These are phyloP conservation scores for Suillus brevipes DNA, from an alignment of 768 basidiomycete species.

Conservation along the genomic window DNA sequence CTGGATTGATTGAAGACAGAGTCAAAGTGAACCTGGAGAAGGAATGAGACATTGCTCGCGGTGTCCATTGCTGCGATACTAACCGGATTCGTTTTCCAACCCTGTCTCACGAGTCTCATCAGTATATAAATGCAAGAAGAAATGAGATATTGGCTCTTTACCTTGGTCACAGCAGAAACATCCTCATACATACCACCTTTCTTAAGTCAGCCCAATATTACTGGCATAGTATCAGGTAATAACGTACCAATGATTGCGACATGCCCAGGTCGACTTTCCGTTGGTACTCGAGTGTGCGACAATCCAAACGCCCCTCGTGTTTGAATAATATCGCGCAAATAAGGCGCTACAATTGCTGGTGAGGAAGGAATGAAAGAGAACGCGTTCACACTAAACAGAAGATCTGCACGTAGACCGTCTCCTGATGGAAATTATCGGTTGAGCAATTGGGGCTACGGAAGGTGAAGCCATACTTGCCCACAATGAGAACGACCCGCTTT, in stretches of 20 bases:
- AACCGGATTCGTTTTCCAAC: conserved; percentile 86
- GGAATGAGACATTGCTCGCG: conserved; percentile 6
- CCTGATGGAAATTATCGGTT: conserved; percentile 41
- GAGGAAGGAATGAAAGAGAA: conserved; percentile 51
- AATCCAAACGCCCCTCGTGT: conserved; percentile 77
- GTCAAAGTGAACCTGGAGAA: conserved; percentile 68
- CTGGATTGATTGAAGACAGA: conserved; percentile 84
- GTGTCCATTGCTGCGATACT: neutral
- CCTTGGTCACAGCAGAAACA: conserved; percentile 85
- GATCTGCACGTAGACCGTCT: conserved; percentile 83
- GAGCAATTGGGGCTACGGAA: neutral
- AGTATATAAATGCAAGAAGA: neutral
- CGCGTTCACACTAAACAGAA: conserved; percentile 64
- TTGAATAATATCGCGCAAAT: conserved; percentile 67
- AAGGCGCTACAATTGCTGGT: conserved; percentile 67
- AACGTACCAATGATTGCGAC: conserved; percentile 78
- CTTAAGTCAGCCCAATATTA: conserved; percentile 9
- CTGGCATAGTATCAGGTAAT: neutral
- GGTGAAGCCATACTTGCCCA: conserved; percentile 48
- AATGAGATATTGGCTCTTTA: conserved; percentile 23
- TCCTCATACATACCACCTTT: conserved; percentile 90
- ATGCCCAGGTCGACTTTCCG: conserved; percentile 86
- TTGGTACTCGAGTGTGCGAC: conserved; percentile 84
- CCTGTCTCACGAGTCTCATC: conserved; percentile 39
- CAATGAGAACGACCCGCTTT: conserved; percentile 76